Evolutionary conservation across 2,329 filamentous ascomycete genomes (phyloP).

Genomic region (Alternaria postmessia): DNA sequence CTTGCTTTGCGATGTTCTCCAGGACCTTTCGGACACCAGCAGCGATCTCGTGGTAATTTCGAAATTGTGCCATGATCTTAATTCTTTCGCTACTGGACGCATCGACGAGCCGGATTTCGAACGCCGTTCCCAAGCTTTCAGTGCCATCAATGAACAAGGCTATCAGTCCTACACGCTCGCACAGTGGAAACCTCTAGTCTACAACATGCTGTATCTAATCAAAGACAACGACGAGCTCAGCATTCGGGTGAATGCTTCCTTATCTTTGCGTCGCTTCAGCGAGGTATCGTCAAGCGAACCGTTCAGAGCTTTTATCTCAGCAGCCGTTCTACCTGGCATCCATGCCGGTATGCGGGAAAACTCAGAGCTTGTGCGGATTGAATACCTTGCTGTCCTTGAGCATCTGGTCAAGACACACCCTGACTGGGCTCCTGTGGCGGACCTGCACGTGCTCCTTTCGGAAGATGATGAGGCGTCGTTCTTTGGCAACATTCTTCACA

Average conservation of each 20-base stretch:
- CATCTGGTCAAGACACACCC: conserved; percentile 77
- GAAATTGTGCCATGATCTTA: conserved; percentile 77
- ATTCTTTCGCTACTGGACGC: conserved; percentile 75
- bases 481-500: conserved; percentile 91
- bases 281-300: conserved; percentile 60
- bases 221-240: conserved; percentile 87
- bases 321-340: conserved; percentile 76
- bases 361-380: conserved; percentile 84
- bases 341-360: conserved; percentile 77
- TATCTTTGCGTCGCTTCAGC: conserved; percentile 80
- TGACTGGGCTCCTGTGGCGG: conserved; percentile 73
- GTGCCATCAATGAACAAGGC: conserved; percentile 70
- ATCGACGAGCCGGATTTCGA: conserved; percentile 92
- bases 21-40: conserved; percentile 73
- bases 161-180: conserved; percentile 67
- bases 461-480: conserved; percentile 83
- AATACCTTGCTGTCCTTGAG: conserved; percentile 81
- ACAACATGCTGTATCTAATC: conserved; percentile 89
- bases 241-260: conserved; percentile 82
- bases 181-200: conserved; percentile 87
- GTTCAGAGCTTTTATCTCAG: conserved; percentile 67
- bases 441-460: conserved; percentile 75
- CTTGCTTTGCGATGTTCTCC: conserved; percentile 75
- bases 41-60: conserved; percentile 69
- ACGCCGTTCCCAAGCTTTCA: conserved; percentile 79